Percentiles rank a stretch among this genome's conserved stretches.
phyloP scores from a whole-genome alignment of 129 eudicot genomes.

The Flaveria brownii region DNA sequence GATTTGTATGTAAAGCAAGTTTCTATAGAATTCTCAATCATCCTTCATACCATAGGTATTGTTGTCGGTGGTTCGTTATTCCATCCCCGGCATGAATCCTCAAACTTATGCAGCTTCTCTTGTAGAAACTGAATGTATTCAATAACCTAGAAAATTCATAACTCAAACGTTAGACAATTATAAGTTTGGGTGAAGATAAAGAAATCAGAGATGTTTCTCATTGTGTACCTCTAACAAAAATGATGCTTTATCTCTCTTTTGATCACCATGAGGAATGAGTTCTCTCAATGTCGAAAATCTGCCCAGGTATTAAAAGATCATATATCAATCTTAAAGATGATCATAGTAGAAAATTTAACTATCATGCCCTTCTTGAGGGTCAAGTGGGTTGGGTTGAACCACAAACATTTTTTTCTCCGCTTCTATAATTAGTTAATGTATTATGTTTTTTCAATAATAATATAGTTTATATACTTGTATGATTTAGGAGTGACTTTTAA shows the following conservation, averaged over 20 bases:
- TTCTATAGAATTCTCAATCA: no score
- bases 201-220: neutral
- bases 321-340: neutral
- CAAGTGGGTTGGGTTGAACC: neutral
- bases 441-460: neutral
- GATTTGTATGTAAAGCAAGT: no score
- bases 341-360: neutral
- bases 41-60: slow-evolving; percentile 43
- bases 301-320: slow-evolving; percentile 26
- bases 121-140: slow-evolving; percentile 90
- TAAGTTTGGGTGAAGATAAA: neutral
- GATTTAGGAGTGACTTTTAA: neutral
- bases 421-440: neutral
- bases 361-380: neutral
- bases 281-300: slow-evolving; percentile 91
- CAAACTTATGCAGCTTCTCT: slow-evolving; percentile 82
- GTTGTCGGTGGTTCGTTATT: slow-evolving; percentile 60
- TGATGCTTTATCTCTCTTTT: slow-evolving; percentile 97
- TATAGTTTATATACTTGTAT: neutral
- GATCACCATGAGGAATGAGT: slow-evolving; percentile 90
- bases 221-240: slow-evolving; percentile 73
- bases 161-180: neutral
- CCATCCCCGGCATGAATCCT: slow-evolving; percentile 79
- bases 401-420: neutral
- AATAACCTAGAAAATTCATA: slow-evolving; percentile 59